These are phyloP conservation scores for Plasmodium relictum DNA, from an alignment of 169 alveolate genomes.

Conservation along the genomic window DNA sequence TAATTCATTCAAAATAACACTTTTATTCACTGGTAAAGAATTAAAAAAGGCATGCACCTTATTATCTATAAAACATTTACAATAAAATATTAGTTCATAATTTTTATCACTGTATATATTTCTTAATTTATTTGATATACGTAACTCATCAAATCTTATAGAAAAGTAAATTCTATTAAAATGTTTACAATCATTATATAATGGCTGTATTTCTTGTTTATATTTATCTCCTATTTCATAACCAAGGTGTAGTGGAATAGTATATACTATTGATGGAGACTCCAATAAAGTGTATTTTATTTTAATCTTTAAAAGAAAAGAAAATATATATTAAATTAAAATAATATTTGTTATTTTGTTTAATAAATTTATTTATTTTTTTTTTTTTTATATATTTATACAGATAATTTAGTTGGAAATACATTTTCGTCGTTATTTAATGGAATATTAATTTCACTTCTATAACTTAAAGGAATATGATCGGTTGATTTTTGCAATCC, in stretches of 20 bases:
- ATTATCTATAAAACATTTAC: constrained; percentile 72
- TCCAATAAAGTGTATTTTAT: constrained; percentile 36
- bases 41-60: constrained; percentile 60
- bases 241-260: constrained; percentile 76
- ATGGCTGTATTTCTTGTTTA: constrained; percentile 63
- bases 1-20: constrained; percentile 34
- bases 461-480: constrained; percentile 27
- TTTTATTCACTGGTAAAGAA: constrained; percentile 19
- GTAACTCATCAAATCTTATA: constrained; percentile 67
- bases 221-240: constrained; percentile 31
- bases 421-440: constrained; percentile 23
- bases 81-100: constrained; percentile 80
- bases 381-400: constrained; percentile 9
- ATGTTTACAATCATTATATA: constrained; percentile 82
- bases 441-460: constrained; percentile 63
- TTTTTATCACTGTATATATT: constrained; percentile 46
- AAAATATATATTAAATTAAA: not conserved
- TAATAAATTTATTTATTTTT: not conserved
- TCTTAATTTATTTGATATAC: constrained; percentile 60
- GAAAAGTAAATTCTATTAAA: constrained; percentile 77
- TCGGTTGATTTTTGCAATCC: constrained; percentile 37
- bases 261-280: constrained; percentile 1
- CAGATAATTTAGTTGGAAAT: constrained; percentile 55
- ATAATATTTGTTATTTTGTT: not conserved
- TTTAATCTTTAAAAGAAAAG: not conserved